A percentile compares a stretch with the other conserved stretches of the same genome.
phyloP scores from a whole-genome alignment of 1,284 basidiomycete species.

The Melanopsichium pennsylvanicum region DNA sequence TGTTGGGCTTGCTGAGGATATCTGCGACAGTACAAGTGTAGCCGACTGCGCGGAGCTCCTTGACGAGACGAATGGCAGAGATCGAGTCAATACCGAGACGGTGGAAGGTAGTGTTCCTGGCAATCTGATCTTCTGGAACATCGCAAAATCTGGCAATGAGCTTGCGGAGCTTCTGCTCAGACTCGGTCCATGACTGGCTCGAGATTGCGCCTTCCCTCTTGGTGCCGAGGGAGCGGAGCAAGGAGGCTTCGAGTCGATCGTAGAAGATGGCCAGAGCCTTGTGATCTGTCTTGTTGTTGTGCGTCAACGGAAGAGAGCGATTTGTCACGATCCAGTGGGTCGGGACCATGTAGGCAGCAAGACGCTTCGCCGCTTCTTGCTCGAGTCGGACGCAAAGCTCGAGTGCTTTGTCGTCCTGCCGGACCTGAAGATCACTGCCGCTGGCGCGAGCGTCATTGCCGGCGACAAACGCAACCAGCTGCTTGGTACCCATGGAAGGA shows the following conservation, averaged over 20 bases:
- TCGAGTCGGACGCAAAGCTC: conserved; percentile 34
- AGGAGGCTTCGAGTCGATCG: conserved; percentile 13
- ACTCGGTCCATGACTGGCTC: conserved; percentile 23
- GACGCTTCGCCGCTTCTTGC: conserved; percentile 36
- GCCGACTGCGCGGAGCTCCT: conserved; percentile 21
- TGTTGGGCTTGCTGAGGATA: conserved; percentile 43
- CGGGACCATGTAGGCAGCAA: conserved; percentile 61
- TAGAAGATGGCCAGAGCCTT: conserved; percentile 42
- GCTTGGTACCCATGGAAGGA: conserved; percentile 47
- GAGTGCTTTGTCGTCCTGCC: conserved; percentile 33
- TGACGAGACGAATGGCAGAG: conserved; percentile 53
- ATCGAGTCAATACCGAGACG: conserved; percentile 63
- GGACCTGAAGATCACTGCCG: conserved; percentile 5
- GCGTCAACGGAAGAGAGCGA: conserved; percentile 54
- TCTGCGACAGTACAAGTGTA: conserved; percentile 42
- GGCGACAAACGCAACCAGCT: conserved; percentile 59
- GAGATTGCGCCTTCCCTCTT: conserved; percentile 16
- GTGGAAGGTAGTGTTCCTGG: conserved; percentile 51
- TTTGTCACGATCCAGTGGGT: conserved; percentile 48
- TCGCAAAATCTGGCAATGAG: conserved; percentile 31
- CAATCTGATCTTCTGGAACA: conserved; percentile 25
- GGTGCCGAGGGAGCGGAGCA: conserved; percentile 23
- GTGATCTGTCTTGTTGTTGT: conserved; percentile 63
- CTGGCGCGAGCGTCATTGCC: conserved; percentile 1
- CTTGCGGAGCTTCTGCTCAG: conserved; percentile 30